Evolutionary conservation across 192 early-diverging fungal species (phyloP).

Genomic region (Coemansia sp.): DNA sequence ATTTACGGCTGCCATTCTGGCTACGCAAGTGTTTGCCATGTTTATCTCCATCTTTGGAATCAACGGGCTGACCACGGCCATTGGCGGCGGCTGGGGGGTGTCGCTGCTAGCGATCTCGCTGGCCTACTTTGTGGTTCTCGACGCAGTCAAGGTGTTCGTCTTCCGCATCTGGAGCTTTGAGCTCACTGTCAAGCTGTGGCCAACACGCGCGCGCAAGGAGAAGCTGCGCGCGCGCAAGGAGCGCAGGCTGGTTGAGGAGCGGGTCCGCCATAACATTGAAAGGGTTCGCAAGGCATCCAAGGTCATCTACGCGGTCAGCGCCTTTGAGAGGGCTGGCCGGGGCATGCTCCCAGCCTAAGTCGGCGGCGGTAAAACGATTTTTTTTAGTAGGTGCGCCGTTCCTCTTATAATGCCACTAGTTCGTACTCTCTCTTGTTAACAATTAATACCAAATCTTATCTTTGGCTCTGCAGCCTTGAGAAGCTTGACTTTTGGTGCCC

Average conservation of each 20-base stretch:
- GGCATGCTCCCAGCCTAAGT: conserved; percentile 8
- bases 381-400: not conserved
- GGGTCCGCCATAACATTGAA: conserved; percentile 49
- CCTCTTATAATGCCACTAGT: not conserved
- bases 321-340: conserved; percentile 36
- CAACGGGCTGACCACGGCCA: conserved; percentile 58
- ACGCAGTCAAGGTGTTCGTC: conserved; percentile 89
- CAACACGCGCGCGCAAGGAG: conserved; percentile 63
- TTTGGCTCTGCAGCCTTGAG: too few relatives aligned
- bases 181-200: conserved; percentile 84
- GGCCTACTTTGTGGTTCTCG: conserved; percentile 82
- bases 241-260: conserved; percentile 53
- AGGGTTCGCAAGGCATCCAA: conserved; percentile 43
- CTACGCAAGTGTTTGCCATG: conserved; percentile 91
- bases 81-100: conserved; percentile 77
- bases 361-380: too few relatives aligned
- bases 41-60: conserved; percentile 78
- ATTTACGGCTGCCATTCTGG: conserved; percentile 82
- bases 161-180: conserved; percentile 90
- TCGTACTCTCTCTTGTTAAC: too few relatives aligned
- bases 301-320: conserved; percentile 38
- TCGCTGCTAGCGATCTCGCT: conserved; percentile 75
- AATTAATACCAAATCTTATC: too few relatives aligned
- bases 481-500: too few relatives aligned
- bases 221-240: conserved; percentile 63